These are phyloP conservation scores for Cercospora citrullina DNA, from an alignment of 2,329 filamentous ascomycete species.

Conservation along the genomic window DNA sequence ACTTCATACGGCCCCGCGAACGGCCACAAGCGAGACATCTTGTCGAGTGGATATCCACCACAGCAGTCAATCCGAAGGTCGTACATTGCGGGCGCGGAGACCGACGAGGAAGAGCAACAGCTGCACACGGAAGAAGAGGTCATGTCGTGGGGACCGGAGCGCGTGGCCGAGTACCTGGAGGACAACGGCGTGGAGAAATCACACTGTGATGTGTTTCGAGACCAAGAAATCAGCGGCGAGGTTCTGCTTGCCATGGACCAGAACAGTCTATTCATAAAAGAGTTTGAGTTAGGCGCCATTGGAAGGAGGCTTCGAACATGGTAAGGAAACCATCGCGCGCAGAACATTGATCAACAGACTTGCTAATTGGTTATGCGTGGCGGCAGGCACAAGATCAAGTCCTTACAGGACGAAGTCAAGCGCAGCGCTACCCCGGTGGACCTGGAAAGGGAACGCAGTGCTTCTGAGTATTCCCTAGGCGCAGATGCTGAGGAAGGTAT, in stretches of 20 bases:
- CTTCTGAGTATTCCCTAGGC: slow-evolving; percentile 46
- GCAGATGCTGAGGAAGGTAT: slow-evolving; percentile 40
- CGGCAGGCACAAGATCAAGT: slow-evolving; percentile 75
- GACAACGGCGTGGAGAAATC: slow-evolving; percentile 79
- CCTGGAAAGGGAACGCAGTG: slow-evolving; percentile 36
- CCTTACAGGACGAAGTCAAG: slow-evolving; percentile 82
- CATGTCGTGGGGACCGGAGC: slow-evolving; percentile 71
- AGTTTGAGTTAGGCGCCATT: slow-evolving; percentile 89
- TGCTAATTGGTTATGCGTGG: background rate
- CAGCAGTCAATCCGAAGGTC: slow-evolving; percentile 71
- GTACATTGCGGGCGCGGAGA: slow-evolving; percentile 92
- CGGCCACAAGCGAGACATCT: slow-evolving; percentile 44
- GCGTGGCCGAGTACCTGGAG: slow-evolving; percentile 88
- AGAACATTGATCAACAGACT: background rate
- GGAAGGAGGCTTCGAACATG: slow-evolving; percentile 88
- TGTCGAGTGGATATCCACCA: slow-evolving; percentile 82
- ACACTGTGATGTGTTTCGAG: slow-evolving; percentile 90
- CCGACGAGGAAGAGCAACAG: slow-evolving; percentile 83
- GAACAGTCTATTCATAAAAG: slow-evolving; percentile 90
- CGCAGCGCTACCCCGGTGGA: slow-evolving; percentile 50
- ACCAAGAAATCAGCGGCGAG: slow-evolving; percentile 94
- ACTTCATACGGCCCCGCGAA: slow-evolving; percentile 45
- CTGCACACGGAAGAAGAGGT: slow-evolving; percentile 73
- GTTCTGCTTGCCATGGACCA: slow-evolving; percentile 94
- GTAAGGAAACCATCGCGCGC: slow-evolving; percentile 39